Base-by-base conservation (phyloP, 1,284 basidiomycete species). In the Hymenochaete sp. region DNA sequence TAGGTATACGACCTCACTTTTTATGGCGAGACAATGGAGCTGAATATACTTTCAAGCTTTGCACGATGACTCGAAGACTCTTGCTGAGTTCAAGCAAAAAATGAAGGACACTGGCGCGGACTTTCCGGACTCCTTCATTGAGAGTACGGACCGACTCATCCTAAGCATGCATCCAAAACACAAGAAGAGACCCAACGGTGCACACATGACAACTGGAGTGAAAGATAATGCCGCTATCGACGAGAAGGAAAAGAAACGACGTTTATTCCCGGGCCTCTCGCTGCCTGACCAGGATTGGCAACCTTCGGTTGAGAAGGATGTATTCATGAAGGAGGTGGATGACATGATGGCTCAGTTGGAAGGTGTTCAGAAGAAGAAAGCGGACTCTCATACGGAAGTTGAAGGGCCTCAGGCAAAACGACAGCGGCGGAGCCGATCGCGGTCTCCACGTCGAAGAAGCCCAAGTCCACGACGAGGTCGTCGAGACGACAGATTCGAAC, bases 81-180 rank as follows among this genome's bases (percentile, higher is more conserved):
- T 90, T 37, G 63, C 68, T 10, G 76, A 80, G 46, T 99, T 98
- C 77, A 89, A 92, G 65, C 58, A 65, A 38, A 87, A 89, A 61
- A 76, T 98, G 43, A 72, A 76, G 49, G 82, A 85, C 53, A 73
- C 81, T 46, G 92, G 86, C 31, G 89, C 92, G 27, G 81, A 82
- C 52, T 95, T 98, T 59, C 83, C 91, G 1, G 85, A 90, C 50
- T 86, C 85, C 33, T 90, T 98, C 60, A 68, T 96, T 51, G 82
- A 91, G 60, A 95, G 86, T 58, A 78, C 98, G 39, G 95, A 98
- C 67, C 84, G 96, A 24, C 77, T 98, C 50, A 91, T 99, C 56
- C 76, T 95, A 42, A 88, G 78, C 50, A 78, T 98, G 72, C 96
- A 99, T 59, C 96, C 95, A 0, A 97, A 93, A 58, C 86, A 98